Conservation (phyloP, 768 basidiomycete species). For the Clitopilus hobsonii region DNA sequence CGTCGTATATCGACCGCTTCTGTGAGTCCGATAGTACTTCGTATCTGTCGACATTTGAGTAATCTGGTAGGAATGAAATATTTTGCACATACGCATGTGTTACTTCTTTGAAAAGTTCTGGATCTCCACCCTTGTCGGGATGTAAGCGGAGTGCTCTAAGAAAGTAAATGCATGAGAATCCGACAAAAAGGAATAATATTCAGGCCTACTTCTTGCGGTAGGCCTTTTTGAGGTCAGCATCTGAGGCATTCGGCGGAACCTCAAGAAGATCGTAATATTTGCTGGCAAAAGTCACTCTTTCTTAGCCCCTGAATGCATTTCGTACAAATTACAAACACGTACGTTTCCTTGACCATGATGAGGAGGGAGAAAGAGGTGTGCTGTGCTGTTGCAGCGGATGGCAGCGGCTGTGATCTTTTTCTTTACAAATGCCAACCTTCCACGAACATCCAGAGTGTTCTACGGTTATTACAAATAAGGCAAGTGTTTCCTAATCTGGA, state of each 20-base stretch:
- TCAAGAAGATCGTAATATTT: constrained; percentile 94
- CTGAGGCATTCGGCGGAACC: constrained; percentile 71
- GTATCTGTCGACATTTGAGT: constrained; percentile 48
- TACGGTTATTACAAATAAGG: constrained; percentile 34
- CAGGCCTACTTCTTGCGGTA: constrained; percentile 81
- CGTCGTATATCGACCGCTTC: constrained; percentile 79
- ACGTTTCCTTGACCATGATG: constrained; percentile 73
- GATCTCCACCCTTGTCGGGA: constrained; percentile 94
- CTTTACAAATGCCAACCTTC: constrained; percentile 33
- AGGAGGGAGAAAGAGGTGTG: constrained; percentile 13
- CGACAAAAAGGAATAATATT: constrained; percentile 1
- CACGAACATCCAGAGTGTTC: constrained; percentile 39
- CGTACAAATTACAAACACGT: constrained; percentile 16
- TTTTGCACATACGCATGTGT: constrained; percentile 78
- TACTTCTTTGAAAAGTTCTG: constrained; percentile 96
- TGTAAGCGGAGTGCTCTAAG: constrained; percentile 77
- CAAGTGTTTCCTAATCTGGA: constrained; percentile 13
- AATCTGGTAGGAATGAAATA: constrained; percentile 5
- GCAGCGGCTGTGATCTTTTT: constrained; percentile 19
- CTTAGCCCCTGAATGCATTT: neutral
- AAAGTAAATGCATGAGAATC: constrained; percentile 5
- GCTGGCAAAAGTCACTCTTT: constrained; percentile 30
- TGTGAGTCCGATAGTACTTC: constrained; percentile 89
- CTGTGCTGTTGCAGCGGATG: constrained; percentile 8
- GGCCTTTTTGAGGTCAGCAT: constrained; percentile 88